These are phyloP conservation scores for Meredithiella fracta DNA, from an alignment of 2,329 filamentous ascomycete genomes.

Conservation along the genomic window DNA sequence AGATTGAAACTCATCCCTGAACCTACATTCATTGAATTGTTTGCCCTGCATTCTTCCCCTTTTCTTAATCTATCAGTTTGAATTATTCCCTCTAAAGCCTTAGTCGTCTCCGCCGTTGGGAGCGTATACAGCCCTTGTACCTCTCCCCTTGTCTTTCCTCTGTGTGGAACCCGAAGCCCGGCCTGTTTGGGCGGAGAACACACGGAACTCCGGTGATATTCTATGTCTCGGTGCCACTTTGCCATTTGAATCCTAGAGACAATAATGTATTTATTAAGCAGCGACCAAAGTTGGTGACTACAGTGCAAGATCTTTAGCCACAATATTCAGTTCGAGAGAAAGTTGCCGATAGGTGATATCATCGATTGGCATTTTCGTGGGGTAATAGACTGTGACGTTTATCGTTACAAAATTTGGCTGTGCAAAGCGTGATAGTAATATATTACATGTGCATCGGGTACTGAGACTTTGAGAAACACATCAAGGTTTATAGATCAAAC, in stretches of 20 bases:
- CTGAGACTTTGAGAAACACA: too few relatives aligned
- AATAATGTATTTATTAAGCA: too few relatives aligned
- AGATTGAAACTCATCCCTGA: not conserved
- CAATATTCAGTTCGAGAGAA: too few relatives aligned
- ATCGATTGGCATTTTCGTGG: too few relatives aligned
- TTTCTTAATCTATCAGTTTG: not conserved
- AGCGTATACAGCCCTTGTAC: not conserved
- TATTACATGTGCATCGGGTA: too few relatives aligned
- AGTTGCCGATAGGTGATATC: too few relatives aligned
- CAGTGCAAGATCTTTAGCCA: too few relatives aligned
- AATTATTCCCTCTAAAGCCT: not conserved
- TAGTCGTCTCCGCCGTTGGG: not conserved
- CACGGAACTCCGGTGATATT: not conserved
- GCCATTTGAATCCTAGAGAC: not conserved
- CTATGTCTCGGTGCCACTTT: not conserved
- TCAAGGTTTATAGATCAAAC: too few relatives aligned
- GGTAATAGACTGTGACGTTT: too few relatives aligned
- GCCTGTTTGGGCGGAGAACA: not conserved
- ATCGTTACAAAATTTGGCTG: too few relatives aligned
- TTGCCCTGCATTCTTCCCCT: not conserved
- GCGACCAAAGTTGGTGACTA: too few relatives aligned
- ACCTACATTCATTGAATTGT: not conserved
- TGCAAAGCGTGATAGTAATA: too few relatives aligned
- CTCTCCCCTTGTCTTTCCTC: slow-evolving; percentile 4
- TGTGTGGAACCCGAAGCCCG: not conserved